Base-by-base conservation (phyloP, 202 grass and related monocot species). In the Sporobolus alterniflorus region DNA sequence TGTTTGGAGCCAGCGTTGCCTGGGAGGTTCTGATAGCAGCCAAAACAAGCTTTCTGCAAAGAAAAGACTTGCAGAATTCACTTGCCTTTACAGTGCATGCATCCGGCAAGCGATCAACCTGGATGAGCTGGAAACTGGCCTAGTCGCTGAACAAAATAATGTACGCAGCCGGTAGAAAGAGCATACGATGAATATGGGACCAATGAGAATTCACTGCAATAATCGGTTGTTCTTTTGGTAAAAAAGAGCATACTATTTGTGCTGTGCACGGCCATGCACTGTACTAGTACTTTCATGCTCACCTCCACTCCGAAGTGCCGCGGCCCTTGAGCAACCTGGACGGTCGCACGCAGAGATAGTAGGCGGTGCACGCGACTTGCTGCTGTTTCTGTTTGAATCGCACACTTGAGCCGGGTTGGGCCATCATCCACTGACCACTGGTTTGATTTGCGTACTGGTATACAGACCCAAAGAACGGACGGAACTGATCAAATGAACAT, bases 121-220 rank as follows among this genome's bases (percentile, higher is more conserved):
- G 48, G 40, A 48, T 77, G 88, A 82, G 88, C 78, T 90, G 88
- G 88, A 83, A 83, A 68, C 73, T 83, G 52, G 88, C 48, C 73
- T 82, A 48, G 67, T 61, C 77, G 76, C 43, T 7, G 40, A 73
- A 52, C 87, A 78, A 41, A 83, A 86, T 86, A 74, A 86, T 82
- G 29, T 62, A 54, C 55, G 79, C 74, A 63, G n/a, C 78, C 32
- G 78, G 73, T 74, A 72, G 77, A 59, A 86, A 60, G 29, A 73
- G 46, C 51, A 78, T 29, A 83, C 74, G 69, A 83, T 83, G 42
- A 41, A 64, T 40, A n/a, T n/a, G n/a, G 64, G 63, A 33, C 17
- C 30, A 76, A 73, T n/a, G n/a, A n/a, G n/a, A n/a, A n/a, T n/a
- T n/a, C n/a, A n/a, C n/a, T n/a, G n/a, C n/a, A n/a, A n/a, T n/a